Evolutionary conservation across 306 rosid species (phyloP).

Genomic region (Phaseolus lunatus): DNA sequence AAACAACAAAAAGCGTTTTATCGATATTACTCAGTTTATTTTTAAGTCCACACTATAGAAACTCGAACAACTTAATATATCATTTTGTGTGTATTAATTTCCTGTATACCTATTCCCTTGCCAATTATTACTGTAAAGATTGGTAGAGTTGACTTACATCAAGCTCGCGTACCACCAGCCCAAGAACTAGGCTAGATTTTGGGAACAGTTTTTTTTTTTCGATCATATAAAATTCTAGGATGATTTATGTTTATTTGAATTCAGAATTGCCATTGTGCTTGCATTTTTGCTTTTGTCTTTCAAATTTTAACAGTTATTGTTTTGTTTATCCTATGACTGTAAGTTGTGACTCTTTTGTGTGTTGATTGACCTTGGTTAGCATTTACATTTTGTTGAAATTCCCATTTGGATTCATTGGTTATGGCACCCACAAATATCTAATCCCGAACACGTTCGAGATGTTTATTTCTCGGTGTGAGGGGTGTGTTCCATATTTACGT

Average conservation of each 20-base stretch:
- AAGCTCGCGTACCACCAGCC: background rate
- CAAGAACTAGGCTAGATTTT: slow-evolving; percentile 15
- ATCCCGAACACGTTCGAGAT: too few species aligned
- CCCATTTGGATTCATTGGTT: too few species aligned
- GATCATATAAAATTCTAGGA: background rate
- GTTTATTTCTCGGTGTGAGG: too few species aligned
- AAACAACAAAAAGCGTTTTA: background rate
- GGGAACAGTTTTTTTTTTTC: background rate
- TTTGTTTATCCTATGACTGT: background rate
- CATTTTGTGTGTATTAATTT: background rate
- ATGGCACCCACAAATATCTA: too few species aligned
- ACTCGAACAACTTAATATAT: background rate
- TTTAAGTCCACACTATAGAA: background rate
- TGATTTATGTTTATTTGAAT: slow-evolving; percentile 18
- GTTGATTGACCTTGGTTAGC: background rate
- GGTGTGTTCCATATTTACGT: too few species aligned
- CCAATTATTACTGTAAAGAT: background rate
- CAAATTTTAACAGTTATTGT: background rate
- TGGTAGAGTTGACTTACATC: background rate
- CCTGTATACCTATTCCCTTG: background rate
- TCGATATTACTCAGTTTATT: background rate
- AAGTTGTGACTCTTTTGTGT: slow-evolving; percentile 32
- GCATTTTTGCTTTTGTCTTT: background rate
- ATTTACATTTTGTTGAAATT: too few species aligned
- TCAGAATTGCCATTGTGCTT: slow-evolving; percentile 5